These are phyloP conservation scores for Aureobasidium sp. DNA, from an alignment of 2,329 filamentous ascomycete species.

Conservation along the genomic window DNA sequence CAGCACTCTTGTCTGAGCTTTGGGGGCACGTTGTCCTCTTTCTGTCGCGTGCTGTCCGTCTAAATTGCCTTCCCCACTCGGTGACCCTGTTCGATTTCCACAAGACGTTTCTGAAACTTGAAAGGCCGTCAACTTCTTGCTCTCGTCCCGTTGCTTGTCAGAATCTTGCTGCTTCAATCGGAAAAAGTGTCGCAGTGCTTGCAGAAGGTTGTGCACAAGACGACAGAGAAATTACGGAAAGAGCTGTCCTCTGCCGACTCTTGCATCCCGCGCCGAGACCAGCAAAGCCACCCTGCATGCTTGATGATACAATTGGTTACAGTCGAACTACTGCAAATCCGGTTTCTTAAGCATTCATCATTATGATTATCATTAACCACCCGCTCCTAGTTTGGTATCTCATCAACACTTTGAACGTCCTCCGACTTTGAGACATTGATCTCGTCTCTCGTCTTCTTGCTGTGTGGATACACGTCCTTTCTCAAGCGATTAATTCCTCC, in stretches of 20 bases:
- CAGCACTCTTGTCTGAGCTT: neutral
- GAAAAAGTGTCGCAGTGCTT: neutral
- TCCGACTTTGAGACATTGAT: conserved; percentile 22
- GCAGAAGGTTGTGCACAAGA: neutral
- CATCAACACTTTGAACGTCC: conserved; percentile 20
- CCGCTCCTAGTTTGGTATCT: conserved; percentile 21
- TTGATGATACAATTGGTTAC: conserved; percentile 1
- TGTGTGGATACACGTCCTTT: conserved; percentile 26
- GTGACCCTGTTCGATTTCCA: neutral
- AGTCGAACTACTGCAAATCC: neutral
- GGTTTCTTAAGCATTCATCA: neutral
- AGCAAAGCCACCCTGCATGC: neutral
- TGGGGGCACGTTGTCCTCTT: conserved; percentile 2
- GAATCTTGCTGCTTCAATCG: neutral
- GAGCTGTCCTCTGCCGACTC: neutral
- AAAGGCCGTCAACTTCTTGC: neutral
- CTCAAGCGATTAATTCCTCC: conserved; percentile 27
- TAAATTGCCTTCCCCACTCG: neutral
- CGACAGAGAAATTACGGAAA: neutral
- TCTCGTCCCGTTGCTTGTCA: neutral
- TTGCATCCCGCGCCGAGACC: conserved; percentile 6
- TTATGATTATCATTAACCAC: neutral
- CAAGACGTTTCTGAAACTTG: neutral
- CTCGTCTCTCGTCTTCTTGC: conserved; percentile 23
- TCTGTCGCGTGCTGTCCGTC: neutral